These are phyloP conservation scores for Backusella parvicylindrica DNA, from an alignment of 192 early-diverging fungal species.

Conservation along the genomic window DNA sequence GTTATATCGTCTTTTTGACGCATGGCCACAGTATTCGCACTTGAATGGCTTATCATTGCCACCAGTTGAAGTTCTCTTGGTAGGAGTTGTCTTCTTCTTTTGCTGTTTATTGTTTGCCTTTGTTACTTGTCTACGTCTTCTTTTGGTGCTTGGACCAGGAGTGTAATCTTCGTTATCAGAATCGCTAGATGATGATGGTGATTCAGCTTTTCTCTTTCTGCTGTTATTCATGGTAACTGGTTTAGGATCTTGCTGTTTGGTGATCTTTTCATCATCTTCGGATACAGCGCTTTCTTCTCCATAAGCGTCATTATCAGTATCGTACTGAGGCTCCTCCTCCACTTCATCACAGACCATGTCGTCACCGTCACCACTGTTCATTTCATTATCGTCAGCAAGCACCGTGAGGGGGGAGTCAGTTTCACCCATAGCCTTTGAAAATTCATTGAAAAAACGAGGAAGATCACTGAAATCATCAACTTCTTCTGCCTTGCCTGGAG, in stretches of 20 bases:
- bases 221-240: not conserved
- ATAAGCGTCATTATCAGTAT: not conserved
- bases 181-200: too few relatives aligned
- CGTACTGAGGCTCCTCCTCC: not conserved
- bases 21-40: not conserved
- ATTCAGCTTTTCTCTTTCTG: not conserved
- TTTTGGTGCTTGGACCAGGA: not conserved
- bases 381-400: not conserved
- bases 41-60: not conserved
- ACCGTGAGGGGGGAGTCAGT: not conserved
- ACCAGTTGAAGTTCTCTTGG: not conserved
- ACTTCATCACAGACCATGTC: not conserved
- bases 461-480: too few relatives aligned
- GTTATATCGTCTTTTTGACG: slow-evolving; percentile 59
- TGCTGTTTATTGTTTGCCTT: too few relatives aligned
- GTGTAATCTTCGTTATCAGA: not conserved
- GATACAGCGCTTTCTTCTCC: not conserved
- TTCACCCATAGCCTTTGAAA: not conserved
- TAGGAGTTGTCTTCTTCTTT: not conserved
- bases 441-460: not conserved
- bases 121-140: not conserved
- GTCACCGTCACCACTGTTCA: not conserved
- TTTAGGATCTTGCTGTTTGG: not conserved
- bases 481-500: not conserved
- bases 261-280: not conserved